phyloP scores from a whole-genome alignment of 257 asterid genomes.

The Salvia rosmarinus region DNA sequence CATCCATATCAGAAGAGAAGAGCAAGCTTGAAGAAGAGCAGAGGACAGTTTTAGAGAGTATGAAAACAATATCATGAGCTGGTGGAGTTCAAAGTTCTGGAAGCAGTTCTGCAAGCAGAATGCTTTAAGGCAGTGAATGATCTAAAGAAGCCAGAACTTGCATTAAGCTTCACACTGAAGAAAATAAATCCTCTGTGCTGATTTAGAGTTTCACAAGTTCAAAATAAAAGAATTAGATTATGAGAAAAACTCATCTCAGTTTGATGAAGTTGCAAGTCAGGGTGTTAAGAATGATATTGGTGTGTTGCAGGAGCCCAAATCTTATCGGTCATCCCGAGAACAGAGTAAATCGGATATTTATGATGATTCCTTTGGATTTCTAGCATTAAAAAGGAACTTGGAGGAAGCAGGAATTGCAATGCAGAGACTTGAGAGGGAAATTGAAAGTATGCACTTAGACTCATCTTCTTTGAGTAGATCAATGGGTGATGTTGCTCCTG shows the following conservation, averaged over 20 bases:
- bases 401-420: constrained; percentile 56
- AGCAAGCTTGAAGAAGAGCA: constrained; percentile 64
- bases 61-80: constrained; percentile 59
- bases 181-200: constrained; percentile 58
- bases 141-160: constrained; percentile 54
- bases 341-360: constrained; percentile 38
- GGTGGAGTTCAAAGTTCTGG: constrained; percentile 43
- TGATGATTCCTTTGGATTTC: constrained; percentile 49
- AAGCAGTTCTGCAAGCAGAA: constrained; percentile 57
- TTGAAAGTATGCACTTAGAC: constrained; percentile 59
- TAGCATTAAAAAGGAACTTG: constrained; percentile 55
- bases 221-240: constrained; percentile 45
- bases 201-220: constrained; percentile 51
- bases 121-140: constrained; percentile 52
- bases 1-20: constrained; percentile 52
- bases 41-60: constrained; percentile 43
- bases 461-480: constrained; percentile 55
- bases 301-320: constrained; percentile 33
- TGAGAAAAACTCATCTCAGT: constrained; percentile 39
- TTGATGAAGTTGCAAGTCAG: constrained; percentile 43
- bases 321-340: constrained; percentile 39
- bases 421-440: constrained; percentile 72
- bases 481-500: constrained; percentile 55
- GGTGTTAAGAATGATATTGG: constrained; percentile 37
- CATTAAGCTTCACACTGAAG: constrained; percentile 56